Conservation (phyloP, 1,284 basidiomycete genomes). For the Heimioporus retisporus region DNA sequence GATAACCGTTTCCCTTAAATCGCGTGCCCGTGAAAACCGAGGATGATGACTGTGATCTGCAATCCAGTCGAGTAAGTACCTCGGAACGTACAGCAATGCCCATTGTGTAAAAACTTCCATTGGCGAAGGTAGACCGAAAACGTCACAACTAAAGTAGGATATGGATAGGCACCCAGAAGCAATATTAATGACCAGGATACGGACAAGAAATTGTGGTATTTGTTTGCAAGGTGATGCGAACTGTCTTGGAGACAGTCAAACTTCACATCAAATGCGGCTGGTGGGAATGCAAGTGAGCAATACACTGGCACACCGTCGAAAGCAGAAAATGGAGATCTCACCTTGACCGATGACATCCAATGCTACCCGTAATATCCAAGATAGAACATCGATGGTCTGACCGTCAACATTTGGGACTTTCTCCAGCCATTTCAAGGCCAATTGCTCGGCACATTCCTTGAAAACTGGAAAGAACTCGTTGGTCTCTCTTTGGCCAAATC, state of each 20-base stretch:
- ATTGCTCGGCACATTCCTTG: neutral
- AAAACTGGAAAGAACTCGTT: neutral
- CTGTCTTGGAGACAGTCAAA: slow-evolving; percentile 48
- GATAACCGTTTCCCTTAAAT: slow-evolving; percentile 34
- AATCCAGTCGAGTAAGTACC: slow-evolving; percentile 48
- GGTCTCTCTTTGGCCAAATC: neutral
- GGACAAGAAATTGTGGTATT: slow-evolving; percentile 48
- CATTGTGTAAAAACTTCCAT: slow-evolving; percentile 28
- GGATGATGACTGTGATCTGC: slow-evolving; percentile 46
- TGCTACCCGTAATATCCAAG: neutral
- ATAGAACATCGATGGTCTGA: neutral
- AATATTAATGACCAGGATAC: slow-evolving; percentile 11
- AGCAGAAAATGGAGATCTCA: neutral
- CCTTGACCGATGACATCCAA: neutral
- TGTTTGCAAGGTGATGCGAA: slow-evolving; percentile 49
- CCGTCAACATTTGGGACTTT: too few relatives aligned
- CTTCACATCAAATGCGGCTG: slow-evolving; percentile 55
- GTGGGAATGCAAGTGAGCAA: neutral
- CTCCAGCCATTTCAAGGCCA: neutral
- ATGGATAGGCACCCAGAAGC: neutral
- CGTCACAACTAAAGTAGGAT: slow-evolving; percentile 21
- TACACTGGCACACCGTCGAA: neutral
- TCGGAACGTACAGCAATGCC: slow-evolving; percentile 27
- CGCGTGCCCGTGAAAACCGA: slow-evolving; percentile 47
- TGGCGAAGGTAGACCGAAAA: slow-evolving; percentile 30